A percentile compares a stretch with the other conserved stretches of the same genome.
These are phyloP conservation scores for Aspergillus bombycis DNA, from an alignment of 2,329 filamentous ascomycete genomes.

Conservation along the genomic window DNA sequence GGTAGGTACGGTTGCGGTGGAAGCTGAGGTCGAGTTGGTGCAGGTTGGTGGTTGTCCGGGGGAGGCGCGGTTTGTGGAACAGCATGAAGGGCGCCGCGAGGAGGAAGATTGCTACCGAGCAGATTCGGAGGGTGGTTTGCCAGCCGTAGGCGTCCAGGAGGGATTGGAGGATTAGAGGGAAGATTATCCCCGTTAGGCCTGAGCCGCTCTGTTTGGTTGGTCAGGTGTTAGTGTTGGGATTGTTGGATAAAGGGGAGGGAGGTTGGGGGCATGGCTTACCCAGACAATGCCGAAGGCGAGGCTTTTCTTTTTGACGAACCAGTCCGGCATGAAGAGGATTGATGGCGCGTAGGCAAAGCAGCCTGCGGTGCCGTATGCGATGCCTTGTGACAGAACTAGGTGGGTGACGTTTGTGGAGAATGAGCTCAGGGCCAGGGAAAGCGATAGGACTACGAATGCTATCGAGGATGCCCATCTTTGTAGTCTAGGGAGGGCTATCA, in stretches of 20 bases:
- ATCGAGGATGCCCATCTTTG: conserved; percentile 26
- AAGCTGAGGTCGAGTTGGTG: conserved; percentile 46
- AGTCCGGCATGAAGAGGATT: conserved; percentile 55
- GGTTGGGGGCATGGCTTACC: conserved; percentile 19
- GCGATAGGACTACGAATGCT: conserved; percentile 26
- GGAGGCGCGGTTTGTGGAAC: conserved; percentile 49
- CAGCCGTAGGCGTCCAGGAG: conserved; percentile 48
- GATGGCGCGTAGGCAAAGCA: conserved; percentile 52
- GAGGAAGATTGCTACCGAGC: conserved; percentile 37
- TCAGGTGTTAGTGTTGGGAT: background rate
- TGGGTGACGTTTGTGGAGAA: conserved; percentile 28
- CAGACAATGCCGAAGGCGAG: conserved; percentile 51
- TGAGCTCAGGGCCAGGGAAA: conserved; percentile 29
- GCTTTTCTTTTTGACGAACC: conserved; percentile 52
- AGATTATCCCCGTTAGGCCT: conserved; percentile 46
- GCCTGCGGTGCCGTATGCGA: conserved; percentile 49
- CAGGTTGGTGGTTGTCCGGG: conserved; percentile 30
- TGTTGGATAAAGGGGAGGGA: no score
- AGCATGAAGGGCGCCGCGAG: conserved; percentile 29
- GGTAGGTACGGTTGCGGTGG: conserved; percentile 40
- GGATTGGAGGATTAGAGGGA: conserved; percentile 50
- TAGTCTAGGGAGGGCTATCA: conserved; percentile 25
- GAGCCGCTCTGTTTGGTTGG: conserved; percentile 36
- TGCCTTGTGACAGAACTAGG: conserved; percentile 31
- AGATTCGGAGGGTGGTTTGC: conserved; percentile 49